Base-by-base conservation (phyloP, 441 rosid genomes). In the California macrophylla region DNA sequence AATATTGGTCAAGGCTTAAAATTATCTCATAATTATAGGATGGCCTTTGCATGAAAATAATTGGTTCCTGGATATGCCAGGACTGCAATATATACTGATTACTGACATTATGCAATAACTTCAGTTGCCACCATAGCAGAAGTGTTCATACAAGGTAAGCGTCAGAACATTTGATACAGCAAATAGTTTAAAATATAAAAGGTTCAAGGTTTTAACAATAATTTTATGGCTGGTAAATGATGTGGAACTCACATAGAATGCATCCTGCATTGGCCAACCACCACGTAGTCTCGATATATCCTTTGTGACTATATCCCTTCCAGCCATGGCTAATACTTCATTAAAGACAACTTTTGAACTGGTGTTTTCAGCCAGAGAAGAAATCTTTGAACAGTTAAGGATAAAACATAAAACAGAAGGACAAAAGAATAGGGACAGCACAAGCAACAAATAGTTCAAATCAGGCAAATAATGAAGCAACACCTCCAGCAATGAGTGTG, bases 251-350 rank as follows among this genome's bases (percentile, higher is more conserved):
- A 92, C 99, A 77, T 85, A 83, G 79, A 95, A 95, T 70, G 87
- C 95, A 79, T 95, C 97, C 79, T 90, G 99, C 99, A 95, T 86
- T 72, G 98, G 91, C 99, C 99, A 95, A 77, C 98, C 99, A 77
- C 98, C 98, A 79, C 98, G 96, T 76, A 95, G 74, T 80, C 99
- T 88, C 73, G 98, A 85, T 83, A 95, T 89, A 81, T 95, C 98
- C 85, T 95, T 95, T 16, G 99, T 95, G 77, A 82, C 82, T 70
- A 92, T 85, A 76, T 95, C 99, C 86, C 76, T 90, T 76, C 87
- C 98, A 72, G 99, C 94, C 79, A 89, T 74, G 69, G 85, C 85
- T 83, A 95, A 82, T 64, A 92, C 97, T 85, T 92, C 98, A 76
- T 86, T 79, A 69, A 95, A 92, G 68, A 90, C 97, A 73, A 89